Percentiles rank a stretch among this genome's conserved stretches.
These are phyloP conservation scores for Hamamelis virginiana DNA, from an alignment of 164 flowering plant genomes.

Conservation along the genomic window DNA sequence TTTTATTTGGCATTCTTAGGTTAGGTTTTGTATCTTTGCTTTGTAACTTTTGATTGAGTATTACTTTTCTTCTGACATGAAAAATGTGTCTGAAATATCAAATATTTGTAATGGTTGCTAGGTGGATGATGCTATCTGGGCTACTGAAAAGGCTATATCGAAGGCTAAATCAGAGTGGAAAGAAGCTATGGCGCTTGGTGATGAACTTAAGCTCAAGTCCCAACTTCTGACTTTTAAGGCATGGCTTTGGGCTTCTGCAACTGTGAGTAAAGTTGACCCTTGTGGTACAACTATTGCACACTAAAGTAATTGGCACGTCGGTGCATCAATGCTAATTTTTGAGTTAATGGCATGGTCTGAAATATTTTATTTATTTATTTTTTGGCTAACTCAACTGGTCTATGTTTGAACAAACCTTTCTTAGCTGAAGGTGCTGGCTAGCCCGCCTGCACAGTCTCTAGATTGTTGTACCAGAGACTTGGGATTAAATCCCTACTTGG, in stretches of 20 bases:
- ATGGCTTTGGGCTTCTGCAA: conserved; percentile 95
- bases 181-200: conserved; percentile 51
- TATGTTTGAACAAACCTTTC: no score
- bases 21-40: not conserved
- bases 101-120: conserved; percentile 23
- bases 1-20: conserved; percentile 11
- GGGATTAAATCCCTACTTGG: no score
- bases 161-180: conserved; percentile 73
- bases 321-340: not conserved
- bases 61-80: not conserved
- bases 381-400: no score
- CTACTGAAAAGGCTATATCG: conserved; percentile 59
- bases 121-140: conserved; percentile 91
- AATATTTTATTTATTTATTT: no score
- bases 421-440: no score
- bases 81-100: not conserved
- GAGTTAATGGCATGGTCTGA: no score
- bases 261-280: conserved; percentile 74
- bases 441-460: no score
- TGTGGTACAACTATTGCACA: not conserved
- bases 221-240: conserved; percentile 55
- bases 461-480: no score
- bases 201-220: conserved; percentile 58
- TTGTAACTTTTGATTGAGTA: not conserved
- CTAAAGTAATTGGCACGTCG: not conserved